A percentile compares a stretch with the other conserved stretches of the same genome.
Evolutionary conservation across 2,329 filamentous ascomycete species (phyloP).

Genomic region (Colletotrichum somersetense): DNA sequence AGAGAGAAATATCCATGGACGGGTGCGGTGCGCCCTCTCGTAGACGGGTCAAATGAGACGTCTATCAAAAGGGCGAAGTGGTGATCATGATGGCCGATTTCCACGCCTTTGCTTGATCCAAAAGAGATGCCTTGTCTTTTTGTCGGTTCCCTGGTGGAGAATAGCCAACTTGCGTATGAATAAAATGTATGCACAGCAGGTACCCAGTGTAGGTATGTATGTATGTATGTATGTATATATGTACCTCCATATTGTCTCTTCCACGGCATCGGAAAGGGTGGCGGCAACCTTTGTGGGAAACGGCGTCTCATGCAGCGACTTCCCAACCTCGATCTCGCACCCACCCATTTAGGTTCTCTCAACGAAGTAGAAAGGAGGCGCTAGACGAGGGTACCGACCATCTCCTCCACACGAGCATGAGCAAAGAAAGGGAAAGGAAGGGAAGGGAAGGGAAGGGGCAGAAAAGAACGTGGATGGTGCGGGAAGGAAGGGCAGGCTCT

Average conservation of each 20-base stretch:
- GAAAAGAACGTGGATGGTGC: neutral
- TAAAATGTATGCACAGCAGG: no score
- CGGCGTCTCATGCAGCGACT: neutral
- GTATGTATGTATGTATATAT: no score
- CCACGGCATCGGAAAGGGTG: neutral
- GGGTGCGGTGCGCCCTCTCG: slow-evolving; percentile 11
- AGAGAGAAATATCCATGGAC: neutral
- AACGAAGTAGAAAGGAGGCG: neutral
- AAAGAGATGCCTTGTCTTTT: neutral
- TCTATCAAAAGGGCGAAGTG: slow-evolving; percentile 15
- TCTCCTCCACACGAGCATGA: neutral
- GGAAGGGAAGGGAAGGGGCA: neutral
- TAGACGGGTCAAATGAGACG: neutral
- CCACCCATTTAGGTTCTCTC: neutral
- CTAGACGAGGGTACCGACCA: neutral
- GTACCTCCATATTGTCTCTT: neutral
- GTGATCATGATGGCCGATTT: slow-evolving; percentile 4
- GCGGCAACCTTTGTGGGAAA: neutral
- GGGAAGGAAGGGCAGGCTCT: slow-evolving; percentile 14
- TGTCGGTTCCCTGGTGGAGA: neutral
- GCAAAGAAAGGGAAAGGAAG: neutral
- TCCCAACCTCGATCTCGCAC: neutral
- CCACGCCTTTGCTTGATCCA: neutral
- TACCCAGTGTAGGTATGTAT: neutral
- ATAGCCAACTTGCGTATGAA: neutral